Evolutionary conservation across 2,329 filamentous ascomycete genomes (phyloP), one percentile per base, ranked within the genome.

Genomic region (Fusarium setosum): DNA sequence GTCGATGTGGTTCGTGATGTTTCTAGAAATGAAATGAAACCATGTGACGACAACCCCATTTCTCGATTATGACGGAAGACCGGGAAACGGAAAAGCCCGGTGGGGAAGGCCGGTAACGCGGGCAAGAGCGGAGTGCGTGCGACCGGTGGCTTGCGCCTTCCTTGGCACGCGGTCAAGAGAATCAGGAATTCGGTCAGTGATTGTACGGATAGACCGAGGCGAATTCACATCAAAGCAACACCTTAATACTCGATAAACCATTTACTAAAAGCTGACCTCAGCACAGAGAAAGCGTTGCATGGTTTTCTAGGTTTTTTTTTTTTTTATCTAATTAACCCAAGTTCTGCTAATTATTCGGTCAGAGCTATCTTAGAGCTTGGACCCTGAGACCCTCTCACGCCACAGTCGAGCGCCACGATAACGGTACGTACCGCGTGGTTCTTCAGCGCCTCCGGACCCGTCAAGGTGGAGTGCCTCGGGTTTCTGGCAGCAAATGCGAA

Each of bases 401-500:
- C 54, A 56, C 54, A 41, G 8, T 35, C 12, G 17, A 38, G 20
- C 52, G 51, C 41, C 48, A 35, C 32, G 32, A 38, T 17, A 53
- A 29, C 50, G 50, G 29, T 53, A 53, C 50, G 50, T 53, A 44
- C 50, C 38, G 38, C 49, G 34, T 51, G 34, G 48, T 51, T 51
- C 48, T 40, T 51, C 34, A n/a, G 48, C 45, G 24, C n/a, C n/a
- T n/a, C n/a, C n/a, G n/a, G n/a, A n/a, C n/a, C n/a, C n/a, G n/a
- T n/a, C n/a, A n/a, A 40, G 23, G 48, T 51, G 48, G 34, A 40
- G 17, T 31, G 37, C 57, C 59, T 58, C 51, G 57, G 44, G 57
- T 57, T 42, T 47, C 44, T 45, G 38, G 44, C 55, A 44, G 37
- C 47, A 58, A 48, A 67, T 72, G 71, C 68, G 70, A 71, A 66